Percentiles rank a stretch among this genome's conserved stretches.
Evolutionary conservation across 2,329 filamentous ascomycete species (phyloP).

Genomic region (Fusarium siculi): DNA sequence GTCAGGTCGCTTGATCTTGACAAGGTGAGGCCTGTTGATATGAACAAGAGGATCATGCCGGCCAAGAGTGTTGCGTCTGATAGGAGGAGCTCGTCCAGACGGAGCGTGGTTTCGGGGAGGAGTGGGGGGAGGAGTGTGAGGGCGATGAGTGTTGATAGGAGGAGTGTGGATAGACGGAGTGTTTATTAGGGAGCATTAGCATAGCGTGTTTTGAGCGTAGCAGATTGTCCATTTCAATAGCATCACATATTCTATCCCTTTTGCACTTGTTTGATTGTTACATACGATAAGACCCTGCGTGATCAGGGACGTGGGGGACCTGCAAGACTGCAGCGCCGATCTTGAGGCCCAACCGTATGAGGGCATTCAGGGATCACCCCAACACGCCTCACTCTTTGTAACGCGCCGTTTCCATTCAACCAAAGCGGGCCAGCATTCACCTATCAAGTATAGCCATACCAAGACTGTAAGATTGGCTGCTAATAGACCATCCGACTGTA

Average conservation of each 20-base stretch:
- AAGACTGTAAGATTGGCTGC: rapidly evolving
- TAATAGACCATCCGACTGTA: too few species aligned
- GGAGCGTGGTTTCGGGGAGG: not conserved
- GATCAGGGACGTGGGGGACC: not conserved
- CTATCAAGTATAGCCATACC: rapidly evolving
- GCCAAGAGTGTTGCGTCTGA: not conserved
- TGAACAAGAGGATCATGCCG: slow-evolving; percentile 18
- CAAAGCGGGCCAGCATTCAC: too few species aligned
- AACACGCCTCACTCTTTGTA: rapidly evolving
- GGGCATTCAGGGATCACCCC: not conserved
- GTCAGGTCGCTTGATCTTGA: slow-evolving; percentile 27
- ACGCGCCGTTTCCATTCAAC: not conserved
- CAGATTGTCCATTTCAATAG: not conserved
- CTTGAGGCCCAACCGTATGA: not conserved
- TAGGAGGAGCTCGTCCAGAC: not conserved
- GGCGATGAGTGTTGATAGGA: slow-evolving; percentile 22
- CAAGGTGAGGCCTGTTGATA: not conserved
- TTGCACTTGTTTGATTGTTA: rapidly evolving
- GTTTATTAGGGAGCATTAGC: slow-evolving; percentile 1
- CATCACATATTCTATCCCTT: not conserved
- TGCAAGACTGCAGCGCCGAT: not conserved
- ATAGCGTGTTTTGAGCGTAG: slow-evolving; percentile 19
- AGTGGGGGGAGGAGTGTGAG: slow-evolving; percentile 2
- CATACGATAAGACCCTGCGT: not conserved
- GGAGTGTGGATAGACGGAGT: slow-evolving; percentile 14